Percentiles rank a stretch among this genome's conserved stretches.
These are phyloP conservation scores for Ramichloridium luteum DNA, from an alignment of 2,329 filamentous ascomycete genomes.

Conservation along the genomic window DNA sequence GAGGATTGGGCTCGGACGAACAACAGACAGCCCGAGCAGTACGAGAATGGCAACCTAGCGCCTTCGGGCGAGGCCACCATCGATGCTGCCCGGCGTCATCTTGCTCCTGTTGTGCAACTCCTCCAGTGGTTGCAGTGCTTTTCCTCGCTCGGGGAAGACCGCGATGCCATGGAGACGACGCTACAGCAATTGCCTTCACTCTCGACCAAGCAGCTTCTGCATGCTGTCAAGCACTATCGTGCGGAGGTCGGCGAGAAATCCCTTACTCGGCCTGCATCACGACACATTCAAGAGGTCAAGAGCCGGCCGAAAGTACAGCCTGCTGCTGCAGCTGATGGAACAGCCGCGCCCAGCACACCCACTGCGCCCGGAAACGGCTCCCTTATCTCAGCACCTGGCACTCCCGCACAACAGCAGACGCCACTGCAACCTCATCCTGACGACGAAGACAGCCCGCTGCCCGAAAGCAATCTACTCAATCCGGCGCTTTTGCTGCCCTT, in stretches of 20 bases:
- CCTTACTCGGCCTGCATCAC: slow-evolving; percentile 74
- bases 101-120: slow-evolving; percentile 83
- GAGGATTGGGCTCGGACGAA: slow-evolving; percentile 95
- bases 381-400: slow-evolving; percentile 1
- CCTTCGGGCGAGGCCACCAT: slow-evolving; percentile 77
- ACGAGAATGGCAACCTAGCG: slow-evolving; percentile 78
- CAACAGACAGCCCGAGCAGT: slow-evolving; percentile 89
- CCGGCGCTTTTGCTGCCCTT: slow-evolving; percentile 90
- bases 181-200: slow-evolving; percentile 78
- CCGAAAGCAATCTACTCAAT: slow-evolving; percentile 68
- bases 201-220: slow-evolving; percentile 77
- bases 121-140: slow-evolving; percentile 98
- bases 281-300: slow-evolving; percentile 71
- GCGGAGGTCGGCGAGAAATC: slow-evolving; percentile 92
- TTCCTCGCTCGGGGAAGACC: slow-evolving; percentile 80
- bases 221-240: slow-evolving; percentile 84
- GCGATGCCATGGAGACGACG: slow-evolving; percentile 78
- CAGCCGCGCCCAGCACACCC: slow-evolving; percentile 4
- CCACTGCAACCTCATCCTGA: neutral
- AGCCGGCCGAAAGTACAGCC: slow-evolving; percentile 34
- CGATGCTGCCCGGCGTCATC: slow-evolving; percentile 69
- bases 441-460: slow-evolving; percentile 56
- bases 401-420: neutral
- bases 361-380: slow-evolving; percentile 1
- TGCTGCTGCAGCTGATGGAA: slow-evolving; percentile 4